Evolutionary conservation across 768 basidiomycete species (phyloP).

Genomic region (Calocera viscosa): DNA sequence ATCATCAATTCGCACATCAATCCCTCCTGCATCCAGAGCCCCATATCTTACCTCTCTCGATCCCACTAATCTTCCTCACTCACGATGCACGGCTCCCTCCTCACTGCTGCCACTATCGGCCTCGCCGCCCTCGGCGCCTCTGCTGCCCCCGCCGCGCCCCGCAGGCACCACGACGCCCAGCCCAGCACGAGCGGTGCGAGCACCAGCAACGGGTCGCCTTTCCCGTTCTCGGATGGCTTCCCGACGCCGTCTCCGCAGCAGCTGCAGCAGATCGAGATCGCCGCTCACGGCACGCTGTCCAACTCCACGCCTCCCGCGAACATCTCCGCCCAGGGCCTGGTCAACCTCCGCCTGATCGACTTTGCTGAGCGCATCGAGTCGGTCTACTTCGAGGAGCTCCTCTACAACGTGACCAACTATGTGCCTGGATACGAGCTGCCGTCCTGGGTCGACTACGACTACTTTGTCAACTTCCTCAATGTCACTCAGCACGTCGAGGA

Average conservation of each 20-base stretch:
- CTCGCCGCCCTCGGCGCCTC: slow-evolving; percentile 6
- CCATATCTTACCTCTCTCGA: neutral
- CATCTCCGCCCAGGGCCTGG: slow-evolving; percentile 5
- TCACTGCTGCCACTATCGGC: slow-evolving; percentile 1
- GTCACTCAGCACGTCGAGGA: slow-evolving; percentile 6
- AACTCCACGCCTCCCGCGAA: neutral
- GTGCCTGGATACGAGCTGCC: neutral
- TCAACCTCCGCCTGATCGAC: slow-evolving; percentile 5
- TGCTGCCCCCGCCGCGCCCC: neutral
- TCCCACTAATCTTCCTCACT: neutral
- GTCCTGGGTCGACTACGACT: neutral
- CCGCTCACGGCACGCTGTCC: neutral
- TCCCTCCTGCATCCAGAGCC: neutral
- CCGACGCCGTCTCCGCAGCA: neutral
- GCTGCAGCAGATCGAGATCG: neutral
- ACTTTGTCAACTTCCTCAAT: slow-evolving; percentile 5
- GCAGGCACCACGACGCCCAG: neutral
- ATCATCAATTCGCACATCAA: too few species aligned
- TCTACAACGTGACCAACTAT: neutral
- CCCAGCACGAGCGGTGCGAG: neutral
- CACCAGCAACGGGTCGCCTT: neutral
- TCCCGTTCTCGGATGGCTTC: slow-evolving; percentile 4
- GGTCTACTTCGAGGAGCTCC: neutral
- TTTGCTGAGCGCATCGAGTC: slow-evolving; percentile 2
- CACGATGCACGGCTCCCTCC: neutral